Conservation (phyloP, 495 filamentous ascomycete species). For the Podospora tetraspora region DNA sequence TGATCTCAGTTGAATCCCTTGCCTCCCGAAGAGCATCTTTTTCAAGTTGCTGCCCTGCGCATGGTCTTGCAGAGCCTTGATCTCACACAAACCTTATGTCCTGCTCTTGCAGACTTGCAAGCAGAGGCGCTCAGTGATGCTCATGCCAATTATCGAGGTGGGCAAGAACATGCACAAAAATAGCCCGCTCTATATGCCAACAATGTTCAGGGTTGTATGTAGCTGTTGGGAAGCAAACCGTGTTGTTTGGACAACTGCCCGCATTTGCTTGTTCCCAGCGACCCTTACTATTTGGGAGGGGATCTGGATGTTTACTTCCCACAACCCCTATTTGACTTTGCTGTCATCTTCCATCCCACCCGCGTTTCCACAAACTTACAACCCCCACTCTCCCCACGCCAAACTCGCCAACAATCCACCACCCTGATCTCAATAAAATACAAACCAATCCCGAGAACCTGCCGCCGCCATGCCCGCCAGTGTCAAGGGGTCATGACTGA, state of each 20-base stretch:
- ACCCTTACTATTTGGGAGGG: neutral
- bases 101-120: neutral
- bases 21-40: too few species aligned
- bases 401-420: neutral
- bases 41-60: neutral
- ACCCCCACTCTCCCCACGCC: neutral
- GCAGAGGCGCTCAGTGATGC: neutral
- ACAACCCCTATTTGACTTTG: neutral
- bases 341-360: neutral
- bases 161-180: neutral
- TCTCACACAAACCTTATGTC: neutral
- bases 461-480: neutral
- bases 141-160: neutral
- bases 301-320: neutral
- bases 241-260: neutral
- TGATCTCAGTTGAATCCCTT: neutral
- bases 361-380: neutral
- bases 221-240: neutral
- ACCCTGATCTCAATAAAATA: neutral
- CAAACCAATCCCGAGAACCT: neutral
- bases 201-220: neutral
- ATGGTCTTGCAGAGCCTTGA: neutral
- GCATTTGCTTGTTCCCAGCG: neutral
- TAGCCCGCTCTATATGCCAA: neutral
- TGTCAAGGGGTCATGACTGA: neutral